These are phyloP conservation scores for Chalciporus pseudorubinellus DNA, from an alignment of 768 basidiomycete species.

Conservation along the genomic window DNA sequence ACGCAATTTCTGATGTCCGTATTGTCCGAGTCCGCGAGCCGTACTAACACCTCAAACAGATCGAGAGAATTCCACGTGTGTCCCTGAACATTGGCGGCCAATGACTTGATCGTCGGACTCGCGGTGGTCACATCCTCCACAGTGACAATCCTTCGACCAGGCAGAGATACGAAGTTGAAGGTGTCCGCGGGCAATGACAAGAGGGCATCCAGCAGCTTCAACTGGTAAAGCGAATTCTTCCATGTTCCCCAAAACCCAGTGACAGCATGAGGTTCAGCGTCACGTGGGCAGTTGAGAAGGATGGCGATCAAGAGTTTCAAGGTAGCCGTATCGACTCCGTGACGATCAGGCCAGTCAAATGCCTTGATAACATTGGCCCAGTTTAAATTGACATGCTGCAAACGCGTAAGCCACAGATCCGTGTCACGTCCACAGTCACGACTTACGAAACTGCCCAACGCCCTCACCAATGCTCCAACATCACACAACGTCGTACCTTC, in stretches of 20 bases:
- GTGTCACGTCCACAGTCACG: neutral
- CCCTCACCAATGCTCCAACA: slow-evolving; percentile 69
- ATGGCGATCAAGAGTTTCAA: slow-evolving; percentile 88
- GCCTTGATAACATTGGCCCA: slow-evolving; percentile 83
- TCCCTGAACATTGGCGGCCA: slow-evolving; percentile 87
- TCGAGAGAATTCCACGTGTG: slow-evolving; percentile 95
- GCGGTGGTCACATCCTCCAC: slow-evolving; percentile 84
- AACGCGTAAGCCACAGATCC: slow-evolving; percentile 11
- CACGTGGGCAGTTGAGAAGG: slow-evolving; percentile 76
- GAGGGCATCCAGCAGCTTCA: slow-evolving; percentile 84
- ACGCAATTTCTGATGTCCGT: slow-evolving; percentile 73
- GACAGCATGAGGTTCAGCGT: slow-evolving; percentile 74
- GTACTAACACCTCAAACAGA: slow-evolving; percentile 84
- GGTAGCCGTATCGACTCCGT: slow-evolving; percentile 85
- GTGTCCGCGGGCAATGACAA: slow-evolving; percentile 87
- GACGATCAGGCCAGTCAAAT: slow-evolving; percentile 82
- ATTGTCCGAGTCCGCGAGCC: slow-evolving; percentile 68
- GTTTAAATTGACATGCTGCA: slow-evolving; percentile 62
- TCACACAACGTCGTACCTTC: slow-evolving; percentile 76
- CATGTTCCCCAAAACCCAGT: slow-evolving; percentile 84
- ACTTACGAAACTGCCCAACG: slow-evolving; percentile 72
- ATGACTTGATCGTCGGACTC: slow-evolving; percentile 87
- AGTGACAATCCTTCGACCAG: slow-evolving; percentile 79
- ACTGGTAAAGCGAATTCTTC: slow-evolving; percentile 82
- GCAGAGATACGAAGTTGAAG: slow-evolving; percentile 88